Evolutionary conservation across 176 grass and related monocot species (phyloP), one percentile per base, ranked within the genome.

Genomic region (Eragrostis nindensis): DNA sequence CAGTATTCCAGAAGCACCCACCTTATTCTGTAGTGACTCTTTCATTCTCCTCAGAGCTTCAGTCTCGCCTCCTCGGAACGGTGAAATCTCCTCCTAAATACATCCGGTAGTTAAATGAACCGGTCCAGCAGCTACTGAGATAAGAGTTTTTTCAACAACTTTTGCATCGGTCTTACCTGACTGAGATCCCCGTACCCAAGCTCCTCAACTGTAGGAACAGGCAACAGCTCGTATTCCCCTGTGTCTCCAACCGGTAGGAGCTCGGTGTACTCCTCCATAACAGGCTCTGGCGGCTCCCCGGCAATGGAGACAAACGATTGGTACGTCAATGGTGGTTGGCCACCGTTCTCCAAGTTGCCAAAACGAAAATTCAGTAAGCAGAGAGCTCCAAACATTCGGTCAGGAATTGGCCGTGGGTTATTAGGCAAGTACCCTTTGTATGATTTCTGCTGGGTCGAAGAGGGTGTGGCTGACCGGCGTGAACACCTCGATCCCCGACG

Each of bases 121-220:
- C 30, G 6, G 26, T 50, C 6, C 7, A 82, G n/a, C 11, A 49
- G 36, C 50, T 68, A 80, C 48, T 17, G 18, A 27, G 11, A 68
- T 43, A 70, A 19, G 25, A 66, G 18, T 75, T 52, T 53, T 24
- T 40, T 52, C 2, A 14, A 15, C 8, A 56, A 79, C 25, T 30
- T 5, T 43, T 30, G 11, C 32, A 5, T 41, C 15, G 22, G 19
- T 18, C 68, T 43, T 62, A 98, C 95, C 86, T 91, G 80, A 70
- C 85, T 77, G 44, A 88, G 63, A 91, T 98, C 90, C 69, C 86
- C 88, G 29, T 98, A 98, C 2, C 90, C 96, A 92, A 98, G 86
- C 46, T 98, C 86, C 56, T 95, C 86, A 66, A 95, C 54, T 62
- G 73, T 84, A 32, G 96, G 90, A 66, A 98, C 78, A 16, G 39